Conservation (phyloP, 192 early-diverging fungal species). For the Thamnidium elegans region DNA sequence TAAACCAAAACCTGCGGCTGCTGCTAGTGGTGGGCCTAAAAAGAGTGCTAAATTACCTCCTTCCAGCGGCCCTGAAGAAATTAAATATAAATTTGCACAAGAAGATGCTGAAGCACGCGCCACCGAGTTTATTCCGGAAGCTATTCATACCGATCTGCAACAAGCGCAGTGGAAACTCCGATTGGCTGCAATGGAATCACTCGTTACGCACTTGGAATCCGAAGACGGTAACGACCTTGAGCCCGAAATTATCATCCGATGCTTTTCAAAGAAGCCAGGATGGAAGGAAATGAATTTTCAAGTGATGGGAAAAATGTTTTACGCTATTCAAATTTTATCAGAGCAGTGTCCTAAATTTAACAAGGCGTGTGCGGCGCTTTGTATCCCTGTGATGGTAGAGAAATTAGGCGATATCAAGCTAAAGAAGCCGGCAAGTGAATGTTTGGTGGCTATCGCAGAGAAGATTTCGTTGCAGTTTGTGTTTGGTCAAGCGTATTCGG, state of each 20-base stretch:
- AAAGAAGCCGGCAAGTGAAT: conserved; percentile 79
- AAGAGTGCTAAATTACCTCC: conserved; percentile 40
- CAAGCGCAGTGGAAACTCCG: conserved; percentile 87
- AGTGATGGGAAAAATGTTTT: conserved; percentile 71
- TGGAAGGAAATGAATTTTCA: conserved; percentile 99
- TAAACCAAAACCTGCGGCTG: conserved; percentile 27
- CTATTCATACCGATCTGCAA: conserved; percentile 57
- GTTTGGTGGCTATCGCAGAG: conserved; percentile 77
- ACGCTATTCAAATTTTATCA: conserved; percentile 71
- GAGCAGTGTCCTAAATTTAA: conserved; percentile 61
- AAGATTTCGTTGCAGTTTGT: conserved; percentile 78
- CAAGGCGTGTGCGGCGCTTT: conserved; percentile 68
- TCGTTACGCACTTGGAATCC: conserved; percentile 64
- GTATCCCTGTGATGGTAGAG: conserved; percentile 69
- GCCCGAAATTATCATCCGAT: conserved; percentile 79
- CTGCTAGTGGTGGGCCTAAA: conserved; percentile 29
- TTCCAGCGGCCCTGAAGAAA: conserved; percentile 52
- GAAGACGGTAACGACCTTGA: conserved; percentile 52
- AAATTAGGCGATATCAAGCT: conserved; percentile 96
- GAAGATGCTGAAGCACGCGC: conserved; percentile 70
- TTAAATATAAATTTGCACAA: conserved; percentile 68
- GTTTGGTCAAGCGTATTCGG: conserved; percentile 70
- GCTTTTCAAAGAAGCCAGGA: conserved; percentile 80
- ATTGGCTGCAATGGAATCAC: conserved; percentile 75
- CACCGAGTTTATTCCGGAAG: conserved; percentile 58